phyloP scores from a whole-genome alignment of 108 stramenopile genomes.

The Parietichytrium sp. region DNA sequence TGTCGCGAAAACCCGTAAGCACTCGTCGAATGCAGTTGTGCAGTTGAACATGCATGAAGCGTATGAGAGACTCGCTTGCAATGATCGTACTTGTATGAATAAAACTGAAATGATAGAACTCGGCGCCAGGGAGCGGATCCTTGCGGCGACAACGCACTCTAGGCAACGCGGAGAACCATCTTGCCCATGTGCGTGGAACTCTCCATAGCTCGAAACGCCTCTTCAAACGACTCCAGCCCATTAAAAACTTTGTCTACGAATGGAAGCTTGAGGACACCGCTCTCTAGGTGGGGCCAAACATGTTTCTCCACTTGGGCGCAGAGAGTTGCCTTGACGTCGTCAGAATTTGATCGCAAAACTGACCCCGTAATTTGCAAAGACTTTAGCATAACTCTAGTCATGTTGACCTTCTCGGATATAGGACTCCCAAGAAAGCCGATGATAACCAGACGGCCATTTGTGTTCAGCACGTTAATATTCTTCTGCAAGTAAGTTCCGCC shows the following conservation, averaged over 20 bases:
- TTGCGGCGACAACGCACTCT: neutral
- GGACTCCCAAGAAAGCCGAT: slow-evolving; percentile 7
- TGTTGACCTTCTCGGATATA: slow-evolving; percentile 20
- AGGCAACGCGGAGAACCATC: neutral
- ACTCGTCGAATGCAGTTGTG: no score
- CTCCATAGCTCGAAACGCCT: slow-evolving; percentile 5
- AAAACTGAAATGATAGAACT: neutral
- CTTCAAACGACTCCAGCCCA: neutral
- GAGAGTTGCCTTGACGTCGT: neutral
- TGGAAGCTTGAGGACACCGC: neutral
- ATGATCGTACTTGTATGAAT: neutral
- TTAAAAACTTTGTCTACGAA: neutral
- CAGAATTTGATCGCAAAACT: neutral
- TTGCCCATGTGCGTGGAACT: slow-evolving; percentile 19
- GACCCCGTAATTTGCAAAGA: neutral
- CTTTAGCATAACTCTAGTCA: slow-evolving; percentile 17
- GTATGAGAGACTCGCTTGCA: no score
- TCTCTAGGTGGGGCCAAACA: neutral
- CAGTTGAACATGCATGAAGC: no score
- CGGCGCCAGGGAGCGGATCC: neutral
- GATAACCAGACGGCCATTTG: neutral
- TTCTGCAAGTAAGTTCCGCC: neutral
- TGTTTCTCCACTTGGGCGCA: neutral
- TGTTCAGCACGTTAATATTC: neutral
- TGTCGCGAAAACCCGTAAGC: no score